A percentile compares a stretch with the other conserved stretches of the same genome.
phyloP scores from a whole-genome alignment of 768 basidiomycete species.

The Mycena kentingensis region DNA sequence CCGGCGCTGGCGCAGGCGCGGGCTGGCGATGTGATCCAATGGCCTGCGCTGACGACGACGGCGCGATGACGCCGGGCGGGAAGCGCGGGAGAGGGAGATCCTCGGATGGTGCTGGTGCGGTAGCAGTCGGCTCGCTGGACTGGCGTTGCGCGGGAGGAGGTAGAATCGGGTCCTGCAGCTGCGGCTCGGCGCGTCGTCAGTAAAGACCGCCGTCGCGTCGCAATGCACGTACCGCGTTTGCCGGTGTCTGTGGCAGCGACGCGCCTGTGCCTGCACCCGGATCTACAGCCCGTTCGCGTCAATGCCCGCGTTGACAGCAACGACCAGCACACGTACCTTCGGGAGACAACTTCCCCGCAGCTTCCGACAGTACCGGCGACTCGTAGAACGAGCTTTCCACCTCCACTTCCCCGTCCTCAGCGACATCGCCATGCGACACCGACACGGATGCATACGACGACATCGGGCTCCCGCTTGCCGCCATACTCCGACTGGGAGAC shows the following conservation, averaged over 20 bases:
- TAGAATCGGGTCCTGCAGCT: too few species aligned
- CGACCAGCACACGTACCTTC: slow-evolving; percentile 53
- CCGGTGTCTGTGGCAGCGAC: too few species aligned
- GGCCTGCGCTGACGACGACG: slow-evolving; percentile 30
- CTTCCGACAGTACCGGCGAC: slow-evolving; percentile 76
- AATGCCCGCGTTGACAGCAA: slow-evolving; percentile 63
- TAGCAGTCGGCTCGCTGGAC: background rate
- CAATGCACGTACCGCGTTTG: too few species aligned
- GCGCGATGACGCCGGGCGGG: slow-evolving; percentile 63
- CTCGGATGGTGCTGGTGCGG: background rate
- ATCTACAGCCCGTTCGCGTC: too few species aligned
- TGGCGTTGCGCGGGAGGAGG: too few species aligned
- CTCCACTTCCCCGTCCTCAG: too few species aligned
- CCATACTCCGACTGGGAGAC: slow-evolving; percentile 82
- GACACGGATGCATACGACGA: slow-evolving; percentile 72
- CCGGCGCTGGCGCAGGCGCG: slow-evolving; percentile 33
- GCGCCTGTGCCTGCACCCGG: too few species aligned
- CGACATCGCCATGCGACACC: slow-evolving; percentile 53
- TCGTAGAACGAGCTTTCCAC: slow-evolving; percentile 71
- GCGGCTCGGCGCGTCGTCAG: too few species aligned
- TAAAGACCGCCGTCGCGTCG: too few species aligned
- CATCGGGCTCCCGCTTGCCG: slow-evolving; percentile 78
- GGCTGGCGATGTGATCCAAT: slow-evolving; percentile 51
- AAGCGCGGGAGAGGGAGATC: slow-evolving; percentile 43
- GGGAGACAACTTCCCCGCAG: slow-evolving; percentile 39